These are phyloP conservation scores for Lagenidium sp. DNA, from an alignment of 352 stramenopile genomes.

Conservation along the genomic window DNA sequence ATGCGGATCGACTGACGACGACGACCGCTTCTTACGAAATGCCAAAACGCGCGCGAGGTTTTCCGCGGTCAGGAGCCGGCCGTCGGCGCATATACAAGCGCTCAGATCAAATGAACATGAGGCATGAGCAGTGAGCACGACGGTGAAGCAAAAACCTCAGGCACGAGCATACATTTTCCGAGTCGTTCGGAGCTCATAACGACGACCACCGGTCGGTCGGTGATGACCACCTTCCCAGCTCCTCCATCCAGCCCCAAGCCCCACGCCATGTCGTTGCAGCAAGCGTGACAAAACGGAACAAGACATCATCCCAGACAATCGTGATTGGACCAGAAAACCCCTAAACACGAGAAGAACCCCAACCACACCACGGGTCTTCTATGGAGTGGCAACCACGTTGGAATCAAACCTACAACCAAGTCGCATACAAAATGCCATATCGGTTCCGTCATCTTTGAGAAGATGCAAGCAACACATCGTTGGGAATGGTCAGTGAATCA, in stretches of 20 bases:
- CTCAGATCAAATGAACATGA: too few relatives aligned
- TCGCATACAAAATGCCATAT: too few relatives aligned
- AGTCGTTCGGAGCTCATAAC: slow-evolving; percentile 10
- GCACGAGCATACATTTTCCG: slow-evolving; percentile 8
- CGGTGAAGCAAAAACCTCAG: slow-evolving; percentile 2
- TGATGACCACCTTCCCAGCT: slow-evolving; percentile 1
- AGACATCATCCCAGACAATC: neutral
- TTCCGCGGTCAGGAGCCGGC: too few relatives aligned
- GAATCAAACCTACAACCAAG: slow-evolving; percentile 10
- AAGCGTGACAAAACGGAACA: slow-evolving; percentile 19
- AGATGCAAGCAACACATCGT: too few relatives aligned
- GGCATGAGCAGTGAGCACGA: neutral
- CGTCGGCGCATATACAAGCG: too few relatives aligned
- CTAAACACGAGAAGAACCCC: too few relatives aligned
- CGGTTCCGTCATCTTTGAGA: too few relatives aligned
- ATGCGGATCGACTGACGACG: too few relatives aligned
- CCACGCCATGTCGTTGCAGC: neutral
- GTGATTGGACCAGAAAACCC: neutral
- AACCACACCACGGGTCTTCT: too few relatives aligned
- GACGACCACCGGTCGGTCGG: slow-evolving; percentile 19
- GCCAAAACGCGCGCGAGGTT: too few relatives aligned
- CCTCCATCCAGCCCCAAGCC: slow-evolving; percentile 1
- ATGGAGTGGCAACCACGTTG: slow-evolving; percentile 1
- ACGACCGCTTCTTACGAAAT: too few relatives aligned
- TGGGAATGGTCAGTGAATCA: too few relatives aligned